These are phyloP conservation scores for Polygonum maritimum DNA, from an alignment of 148 eudicot species.

Conservation along the genomic window DNA sequence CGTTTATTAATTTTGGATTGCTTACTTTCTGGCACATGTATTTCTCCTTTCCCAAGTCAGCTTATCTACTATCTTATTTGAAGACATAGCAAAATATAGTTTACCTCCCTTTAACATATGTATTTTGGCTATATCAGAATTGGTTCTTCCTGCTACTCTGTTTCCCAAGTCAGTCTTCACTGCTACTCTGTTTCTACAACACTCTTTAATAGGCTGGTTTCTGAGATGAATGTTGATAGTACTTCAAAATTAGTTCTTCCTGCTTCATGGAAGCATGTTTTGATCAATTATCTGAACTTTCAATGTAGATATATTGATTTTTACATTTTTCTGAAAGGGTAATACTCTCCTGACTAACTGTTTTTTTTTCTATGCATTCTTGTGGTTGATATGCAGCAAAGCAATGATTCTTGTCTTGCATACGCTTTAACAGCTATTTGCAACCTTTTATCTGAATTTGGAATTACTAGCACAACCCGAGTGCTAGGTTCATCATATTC, in stretches of 20 bases:
- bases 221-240: background rate
- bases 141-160: too few species aligned
- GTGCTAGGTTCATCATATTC: conserved; percentile 75
- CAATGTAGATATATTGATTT: background rate
- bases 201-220: background rate
- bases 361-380: background rate
- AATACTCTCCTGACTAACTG: background rate
- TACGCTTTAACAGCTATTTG: conserved; percentile 82
- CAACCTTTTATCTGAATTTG: conserved; percentile 73
- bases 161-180: background rate
- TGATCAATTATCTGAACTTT: background rate
- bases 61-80: conserved; percentile 8
- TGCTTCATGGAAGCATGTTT: background rate
- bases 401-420: conserved; percentile 87
- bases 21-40: background rate
- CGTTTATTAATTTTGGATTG: background rate
- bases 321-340: background rate
- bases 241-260: background rate
- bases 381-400: conserved; percentile 50
- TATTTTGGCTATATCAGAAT: background rate
- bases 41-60: background rate
- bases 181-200: background rate
- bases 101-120: background rate
- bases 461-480: conserved; percentile 58
- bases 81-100: background rate